Conservation (phyloP, 805 yeast genomes). For the Alloascoidea africana region DNA sequence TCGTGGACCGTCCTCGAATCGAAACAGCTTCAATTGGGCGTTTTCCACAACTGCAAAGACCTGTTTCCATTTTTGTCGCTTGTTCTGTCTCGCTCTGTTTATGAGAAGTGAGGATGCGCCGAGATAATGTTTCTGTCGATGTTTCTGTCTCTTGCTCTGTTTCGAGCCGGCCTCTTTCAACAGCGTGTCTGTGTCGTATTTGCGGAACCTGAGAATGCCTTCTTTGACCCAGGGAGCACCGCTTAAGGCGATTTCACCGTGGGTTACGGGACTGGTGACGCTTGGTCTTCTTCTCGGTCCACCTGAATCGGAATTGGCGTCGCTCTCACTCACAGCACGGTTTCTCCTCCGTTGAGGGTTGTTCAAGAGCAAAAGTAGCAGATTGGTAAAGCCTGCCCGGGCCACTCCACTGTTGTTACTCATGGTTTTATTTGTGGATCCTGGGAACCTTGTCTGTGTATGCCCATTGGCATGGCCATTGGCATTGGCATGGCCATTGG, state of each 20-base stretch:
- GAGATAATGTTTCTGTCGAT: background rate
- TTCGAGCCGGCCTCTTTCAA: background rate
- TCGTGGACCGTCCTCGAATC: too few species aligned
- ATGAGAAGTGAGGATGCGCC: background rate
- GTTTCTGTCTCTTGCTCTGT: background rate
- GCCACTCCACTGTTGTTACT: too few species aligned
- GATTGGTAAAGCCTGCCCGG: too few species aligned
- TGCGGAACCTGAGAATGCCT: slow-evolving; percentile 35
- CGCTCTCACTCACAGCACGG: too few species aligned
- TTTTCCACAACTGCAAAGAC: slow-evolving; percentile 53
- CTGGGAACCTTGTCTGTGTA: too few species aligned
- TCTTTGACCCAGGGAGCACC: slow-evolving; percentile 76
- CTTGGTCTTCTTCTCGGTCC: slow-evolving; percentile 10
- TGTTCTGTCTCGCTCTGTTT: slow-evolving; percentile 7
- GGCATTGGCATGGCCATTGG: too few species aligned
- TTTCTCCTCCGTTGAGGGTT: too few species aligned
- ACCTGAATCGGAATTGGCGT: too few species aligned
- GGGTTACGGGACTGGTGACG: slow-evolving; percentile 1
- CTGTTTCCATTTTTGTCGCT: slow-evolving; percentile 24
- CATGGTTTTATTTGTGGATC: too few species aligned
- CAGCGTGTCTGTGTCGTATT: slow-evolving; percentile 4
- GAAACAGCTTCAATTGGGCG: slow-evolving; percentile 46
- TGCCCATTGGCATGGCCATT: too few species aligned
- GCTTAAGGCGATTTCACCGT: slow-evolving; percentile 3
- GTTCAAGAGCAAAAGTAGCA: too few species aligned